Percentiles rank a stretch among this genome's conserved stretches.
Evolutionary conservation across 2,329 filamentous ascomycete species (phyloP).

Genomic region (Paraconiothyrium brasiliense): DNA sequence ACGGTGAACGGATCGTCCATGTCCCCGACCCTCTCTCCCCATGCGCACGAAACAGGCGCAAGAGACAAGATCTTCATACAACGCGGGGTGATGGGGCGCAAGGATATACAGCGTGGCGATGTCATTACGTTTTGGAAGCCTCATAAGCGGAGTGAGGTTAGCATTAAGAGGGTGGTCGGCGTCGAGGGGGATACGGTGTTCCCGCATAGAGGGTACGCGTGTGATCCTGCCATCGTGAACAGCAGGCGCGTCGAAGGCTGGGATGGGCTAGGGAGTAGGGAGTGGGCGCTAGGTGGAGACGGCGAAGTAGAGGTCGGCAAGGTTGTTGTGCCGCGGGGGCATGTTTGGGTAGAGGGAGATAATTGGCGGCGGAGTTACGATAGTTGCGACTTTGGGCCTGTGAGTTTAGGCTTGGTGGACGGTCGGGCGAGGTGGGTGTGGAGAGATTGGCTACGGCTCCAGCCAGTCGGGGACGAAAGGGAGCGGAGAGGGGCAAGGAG

Average conservation of each 20-base stretch:
- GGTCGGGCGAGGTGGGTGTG: slow-evolving; percentile 78
- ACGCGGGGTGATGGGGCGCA: slow-evolving; percentile 17
- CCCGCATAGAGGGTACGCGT: slow-evolving; percentile 55
- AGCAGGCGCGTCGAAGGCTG: slow-evolving; percentile 30
- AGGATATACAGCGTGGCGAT: slow-evolving; percentile 53
- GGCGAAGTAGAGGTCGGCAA: slow-evolving; percentile 34
- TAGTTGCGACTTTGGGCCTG: slow-evolving; percentile 90
- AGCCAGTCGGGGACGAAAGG: slow-evolving; percentile 61
- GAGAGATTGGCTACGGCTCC: slow-evolving; percentile 63
- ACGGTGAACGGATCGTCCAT: slow-evolving; percentile 55
- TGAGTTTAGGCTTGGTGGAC: slow-evolving; percentile 77
- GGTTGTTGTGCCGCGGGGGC: slow-evolving; percentile 77
- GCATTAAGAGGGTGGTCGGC: slow-evolving; percentile 85
- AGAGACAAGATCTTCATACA: slow-evolving; percentile 52
- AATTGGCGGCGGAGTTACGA: slow-evolving; percentile 77
- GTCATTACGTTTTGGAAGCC: slow-evolving; percentile 63
- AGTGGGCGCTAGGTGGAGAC: slow-evolving; percentile 26
- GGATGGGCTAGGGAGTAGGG: slow-evolving; percentile 41
- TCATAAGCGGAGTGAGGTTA: slow-evolving; percentile 71
- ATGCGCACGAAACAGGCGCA: slow-evolving; percentile 49
- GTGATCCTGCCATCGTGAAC: slow-evolving; percentile 38
- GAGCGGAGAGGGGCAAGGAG: slow-evolving; percentile 53
- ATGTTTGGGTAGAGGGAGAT: slow-evolving; percentile 97
- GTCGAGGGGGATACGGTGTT: slow-evolving; percentile 80
- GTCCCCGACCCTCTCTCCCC: slow-evolving; percentile 57